Conservation (phyloP, 1,139 yeast species). For the Suhomyces bokatorum region DNA sequence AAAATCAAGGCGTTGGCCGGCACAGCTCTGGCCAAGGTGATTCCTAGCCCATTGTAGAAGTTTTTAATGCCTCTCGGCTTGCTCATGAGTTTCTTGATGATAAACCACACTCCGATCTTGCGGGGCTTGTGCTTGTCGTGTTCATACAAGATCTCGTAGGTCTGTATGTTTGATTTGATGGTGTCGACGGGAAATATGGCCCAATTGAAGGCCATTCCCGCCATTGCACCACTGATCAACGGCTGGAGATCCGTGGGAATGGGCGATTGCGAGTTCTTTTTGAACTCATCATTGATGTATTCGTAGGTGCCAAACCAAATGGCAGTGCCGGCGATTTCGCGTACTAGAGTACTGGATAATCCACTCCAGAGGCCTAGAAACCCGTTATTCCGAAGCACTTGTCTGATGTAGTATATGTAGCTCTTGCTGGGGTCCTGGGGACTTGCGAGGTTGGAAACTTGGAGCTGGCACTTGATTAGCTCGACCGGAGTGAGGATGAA, state of each 20-base stretch:
- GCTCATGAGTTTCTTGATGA: slow-evolving; percentile 32
- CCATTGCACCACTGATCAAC: slow-evolving; percentile 77
- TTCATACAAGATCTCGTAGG: slow-evolving; percentile 39
- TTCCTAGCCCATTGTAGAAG: slow-evolving; percentile 82
- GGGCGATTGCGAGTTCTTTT: slow-evolving; percentile 20
- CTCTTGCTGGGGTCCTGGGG: slow-evolving; percentile 13
- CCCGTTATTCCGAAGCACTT: slow-evolving; percentile 52
- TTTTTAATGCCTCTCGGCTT: slow-evolving; percentile 60
- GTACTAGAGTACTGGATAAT: slow-evolving; percentile 73
- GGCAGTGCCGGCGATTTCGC: slow-evolving; percentile 90
- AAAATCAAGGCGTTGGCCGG: slow-evolving; percentile 92
- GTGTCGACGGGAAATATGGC: slow-evolving; percentile 90
- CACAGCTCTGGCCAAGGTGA: slow-evolving; percentile 76
- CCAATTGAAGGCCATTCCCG: slow-evolving; percentile 80
- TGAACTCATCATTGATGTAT: slow-evolving; percentile 44
- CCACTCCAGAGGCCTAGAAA: slow-evolving; percentile 72
- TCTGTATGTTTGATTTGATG: slow-evolving; percentile 84
- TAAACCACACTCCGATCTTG: slow-evolving; percentile 12
- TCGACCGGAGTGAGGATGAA: slow-evolving; percentile 89
- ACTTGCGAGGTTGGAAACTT: slow-evolving; percentile 58
- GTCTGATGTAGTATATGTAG: slow-evolving; percentile 40
- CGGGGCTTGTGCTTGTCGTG: not conserved
- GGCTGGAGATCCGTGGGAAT: slow-evolving; percentile 48
- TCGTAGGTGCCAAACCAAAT: slow-evolving; percentile 95
- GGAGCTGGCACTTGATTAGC: slow-evolving; percentile 82